These are phyloP conservation scores for Domatiomyces globalis DNA, from an alignment of 2,329 filamentous ascomycete species.

Conservation along the genomic window DNA sequence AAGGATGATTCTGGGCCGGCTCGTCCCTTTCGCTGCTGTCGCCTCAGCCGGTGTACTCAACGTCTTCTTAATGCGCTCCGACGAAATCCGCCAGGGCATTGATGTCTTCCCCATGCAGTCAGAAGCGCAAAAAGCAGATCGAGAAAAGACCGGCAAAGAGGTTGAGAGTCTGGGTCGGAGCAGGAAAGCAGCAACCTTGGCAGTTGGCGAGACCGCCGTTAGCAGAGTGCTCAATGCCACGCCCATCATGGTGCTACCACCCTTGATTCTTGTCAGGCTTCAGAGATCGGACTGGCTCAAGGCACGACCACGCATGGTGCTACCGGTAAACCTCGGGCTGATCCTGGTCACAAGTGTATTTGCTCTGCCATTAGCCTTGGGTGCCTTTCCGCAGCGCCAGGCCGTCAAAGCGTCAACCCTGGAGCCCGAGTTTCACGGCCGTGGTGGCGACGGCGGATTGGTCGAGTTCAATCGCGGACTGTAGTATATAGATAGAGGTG, in stretches of 20 bases:
- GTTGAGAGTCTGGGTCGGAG: conserved; percentile 68
- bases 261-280: conserved; percentile 68
- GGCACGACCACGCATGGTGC: conserved; percentile 58
- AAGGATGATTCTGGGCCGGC: conserved; percentile 61
- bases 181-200: conserved; percentile 72
- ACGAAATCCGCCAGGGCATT: conserved; percentile 87
- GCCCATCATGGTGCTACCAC: conserved; percentile 93
- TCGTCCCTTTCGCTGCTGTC: conserved; percentile 92
- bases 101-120: conserved; percentile 76
- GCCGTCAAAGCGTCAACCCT: conserved; percentile 59
- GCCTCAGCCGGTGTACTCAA: conserved; percentile 83
- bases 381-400: conserved; percentile 84
- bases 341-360: conserved; percentile 79
- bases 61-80: conserved; percentile 92
- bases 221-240: conserved; percentile 86
- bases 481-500: conserved; percentile 25
- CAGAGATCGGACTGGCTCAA: conserved; percentile 75
- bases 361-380: conserved; percentile 77
- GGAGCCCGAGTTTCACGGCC: conserved; percentile 74
- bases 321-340: conserved; percentile 72
- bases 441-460: conserved; percentile 62
- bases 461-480: conserved; percentile 98
- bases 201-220: conserved; percentile 83
- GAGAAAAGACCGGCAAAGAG: conserved; percentile 50
- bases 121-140: conserved; percentile 50